Percentiles rank a stretch among this genome's conserved stretches.
These are phyloP conservation scores for Buddleja alternifolia DNA, from an alignment of 257 asterid genomes.

Conservation along the genomic window DNA sequence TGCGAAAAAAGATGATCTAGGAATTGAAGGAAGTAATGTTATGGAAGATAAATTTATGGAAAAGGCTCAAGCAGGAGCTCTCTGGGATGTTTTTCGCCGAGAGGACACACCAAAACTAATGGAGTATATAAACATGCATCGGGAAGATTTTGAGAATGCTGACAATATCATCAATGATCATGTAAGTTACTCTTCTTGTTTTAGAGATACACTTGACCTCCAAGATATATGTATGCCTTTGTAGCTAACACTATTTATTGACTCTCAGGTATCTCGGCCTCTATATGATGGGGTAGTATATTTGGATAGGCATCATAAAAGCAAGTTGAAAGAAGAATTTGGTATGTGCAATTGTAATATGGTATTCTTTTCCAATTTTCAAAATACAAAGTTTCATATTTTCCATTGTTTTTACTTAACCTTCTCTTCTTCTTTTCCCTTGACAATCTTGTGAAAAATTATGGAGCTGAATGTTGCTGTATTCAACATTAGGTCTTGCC, in stretches of 20 bases:
- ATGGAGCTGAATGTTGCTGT: neutral
- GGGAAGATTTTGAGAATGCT: conserved; percentile 51
- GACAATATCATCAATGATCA: conserved; percentile 38
- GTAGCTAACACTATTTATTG: conserved; percentile 33
- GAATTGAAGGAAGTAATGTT: conserved; percentile 39
- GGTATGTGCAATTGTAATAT: conserved; percentile 55
- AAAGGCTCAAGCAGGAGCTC: conserved; percentile 67
- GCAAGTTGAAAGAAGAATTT: conserved; percentile 78
- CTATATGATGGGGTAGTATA: conserved; percentile 69
- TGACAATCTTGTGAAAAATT: neutral
- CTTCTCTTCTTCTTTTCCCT: neutral
- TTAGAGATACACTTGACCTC: conserved; percentile 17
- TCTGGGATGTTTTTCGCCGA: conserved; percentile 87
- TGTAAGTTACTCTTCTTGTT: conserved; percentile 46
- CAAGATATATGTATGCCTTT: conserved; percentile 26
- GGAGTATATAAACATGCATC: conserved; percentile 62
- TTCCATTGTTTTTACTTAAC: no score
- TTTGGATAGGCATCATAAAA: conserved; percentile 71
- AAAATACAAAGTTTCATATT: no score
- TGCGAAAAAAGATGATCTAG: conserved; percentile 43
- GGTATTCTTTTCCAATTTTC: neutral
- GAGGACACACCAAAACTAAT: conserved; percentile 78
- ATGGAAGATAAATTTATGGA: conserved; percentile 39
- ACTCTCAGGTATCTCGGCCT: conserved; percentile 65
- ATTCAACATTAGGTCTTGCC: no score